Percentiles rank a stretch among this genome's conserved stretches.
Conservation (phyloP, 108 stramenopile species). For the Hondaea fermentalgiana region DNA sequence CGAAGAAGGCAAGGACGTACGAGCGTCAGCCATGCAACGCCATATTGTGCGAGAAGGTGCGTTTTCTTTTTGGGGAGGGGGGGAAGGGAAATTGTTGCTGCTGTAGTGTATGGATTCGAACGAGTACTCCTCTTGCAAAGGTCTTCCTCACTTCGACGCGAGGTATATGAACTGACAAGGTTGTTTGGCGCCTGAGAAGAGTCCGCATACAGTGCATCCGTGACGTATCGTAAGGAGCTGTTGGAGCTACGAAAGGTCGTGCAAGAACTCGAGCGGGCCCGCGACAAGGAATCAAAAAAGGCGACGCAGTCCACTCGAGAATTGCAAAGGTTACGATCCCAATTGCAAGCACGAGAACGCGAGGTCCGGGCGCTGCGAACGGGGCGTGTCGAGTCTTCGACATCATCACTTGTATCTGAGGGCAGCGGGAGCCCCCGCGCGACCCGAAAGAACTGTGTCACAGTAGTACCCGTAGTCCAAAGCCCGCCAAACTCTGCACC, state of each 20-base stretch:
- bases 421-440: background rate
- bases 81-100: no score
- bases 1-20: no score
- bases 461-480: no score
- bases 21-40: background rate
- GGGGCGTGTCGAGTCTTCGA: background rate
- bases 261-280: background rate
- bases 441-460: no score
- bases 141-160: background rate
- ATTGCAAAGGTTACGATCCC: background rate
- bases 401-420: background rate
- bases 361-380: background rate
- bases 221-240: background rate
- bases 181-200: background rate
- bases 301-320: background rate
- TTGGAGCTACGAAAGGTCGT: background rate
- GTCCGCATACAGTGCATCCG: background rate
- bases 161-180: background rate
- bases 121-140: background rate
- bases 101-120: no score
- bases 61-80: background rate
- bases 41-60: background rate
- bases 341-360: background rate
- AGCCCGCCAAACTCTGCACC: no score
- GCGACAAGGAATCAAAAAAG: background rate